Base-by-base conservation (phyloP, 2,329 filamentous ascomycete species). In the Epicoccum sorghinum region DNA sequence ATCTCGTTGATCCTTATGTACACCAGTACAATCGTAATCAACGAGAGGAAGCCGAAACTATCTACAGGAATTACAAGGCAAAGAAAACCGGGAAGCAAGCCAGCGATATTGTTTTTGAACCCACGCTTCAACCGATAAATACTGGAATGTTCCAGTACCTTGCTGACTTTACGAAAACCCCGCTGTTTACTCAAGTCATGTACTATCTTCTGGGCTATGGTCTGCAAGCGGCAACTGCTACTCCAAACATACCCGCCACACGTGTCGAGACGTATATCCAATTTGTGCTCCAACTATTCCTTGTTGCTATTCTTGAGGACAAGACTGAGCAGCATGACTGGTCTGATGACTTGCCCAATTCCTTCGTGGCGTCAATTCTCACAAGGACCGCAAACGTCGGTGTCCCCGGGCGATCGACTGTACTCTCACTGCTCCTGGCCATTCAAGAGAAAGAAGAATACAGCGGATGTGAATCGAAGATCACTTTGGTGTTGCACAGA, bases 11-110 rank as follows among this genome's bases (percentile, higher is more conserved):
- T 71, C 95, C 96, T 0, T 99, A 97, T 72, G 95, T 93, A 68
- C 90, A 93, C 6, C 92, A 98, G 70, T 99, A 96, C 75, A 96
- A 88, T 68, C 96, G 96, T 71, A 99, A 99, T 67, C 93, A 98
- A 73, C 86, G 95, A 45, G 95, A 99, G 70, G 95, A 99, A 73
- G 91, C 93, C 0, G 95, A 99, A 75, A 87, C 85, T 62, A 89
- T 92, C 3, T 97, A 95, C 78, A 91, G 89, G 65, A 88, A 89
- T 67, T 89, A 90, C 80, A 87, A 95, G 80, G 90, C 92, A 9
- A 92, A 92, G 77, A 92, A 90, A 76, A 91, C 89, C 0, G 92
- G 93, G 14, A 92, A 93, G 71, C 82, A 87, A 38, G 79, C 84
- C 1, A 86, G 91, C 36, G 92, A 97, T 48, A 87, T 98, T 55